A percentile compares a stretch with the other conserved stretches of the same genome.
phyloP scores from a whole-genome alignment of 2,329 filamentous ascomycete genomes.

The Phaeosphaeriaceae sp. region DNA sequence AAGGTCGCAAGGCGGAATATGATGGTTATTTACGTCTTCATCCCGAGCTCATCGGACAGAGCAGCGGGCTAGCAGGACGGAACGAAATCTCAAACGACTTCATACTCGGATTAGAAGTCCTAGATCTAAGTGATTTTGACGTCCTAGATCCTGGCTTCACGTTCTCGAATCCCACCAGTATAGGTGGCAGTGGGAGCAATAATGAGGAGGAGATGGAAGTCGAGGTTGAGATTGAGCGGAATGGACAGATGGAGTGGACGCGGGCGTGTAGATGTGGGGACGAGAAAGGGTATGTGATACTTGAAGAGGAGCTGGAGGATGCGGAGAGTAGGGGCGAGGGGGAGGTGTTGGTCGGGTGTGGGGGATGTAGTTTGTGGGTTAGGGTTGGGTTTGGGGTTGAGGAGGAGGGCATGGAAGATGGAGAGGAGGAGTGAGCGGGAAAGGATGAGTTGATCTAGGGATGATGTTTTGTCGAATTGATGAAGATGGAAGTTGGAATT shows the following conservation, averaged over 20 bases:
- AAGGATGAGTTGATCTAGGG: too few species aligned
- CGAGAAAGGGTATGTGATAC: constrained; percentile 61
- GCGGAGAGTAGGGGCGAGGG: constrained; percentile 61
- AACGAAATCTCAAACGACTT: constrained; percentile 19
- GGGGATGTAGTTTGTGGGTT: constrained; percentile 69
- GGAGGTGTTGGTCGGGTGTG: constrained; percentile 67
- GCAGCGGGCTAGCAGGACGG: constrained; percentile 1
- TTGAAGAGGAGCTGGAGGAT: constrained; percentile 61
- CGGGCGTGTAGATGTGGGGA: constrained; percentile 66
- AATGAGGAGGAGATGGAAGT: constrained; percentile 44
- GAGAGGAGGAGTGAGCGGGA: too few species aligned
- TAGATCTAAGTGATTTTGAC: constrained; percentile 63
- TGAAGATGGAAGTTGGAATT: too few species aligned
- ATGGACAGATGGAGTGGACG: constrained; percentile 53
- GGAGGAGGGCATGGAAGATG: too few species aligned
- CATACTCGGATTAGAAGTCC: constrained; percentile 60
- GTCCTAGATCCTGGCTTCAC: constrained; percentile 3
- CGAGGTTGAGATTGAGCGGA: constrained; percentile 53
- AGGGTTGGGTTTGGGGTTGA: constrained; percentile 65
- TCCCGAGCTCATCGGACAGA: background rate
- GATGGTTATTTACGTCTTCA: constrained; percentile 11
- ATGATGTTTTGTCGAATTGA: too few species aligned
- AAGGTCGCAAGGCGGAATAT: constrained; percentile 52
- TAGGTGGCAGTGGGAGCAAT: too few species aligned
- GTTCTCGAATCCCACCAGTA: background rate